Percentiles rank a stretch among this genome's conserved stretches.
Evolutionary conservation across 352 stramenopile species (phyloP).

Genomic region (Pythium oligandrum): DNA sequence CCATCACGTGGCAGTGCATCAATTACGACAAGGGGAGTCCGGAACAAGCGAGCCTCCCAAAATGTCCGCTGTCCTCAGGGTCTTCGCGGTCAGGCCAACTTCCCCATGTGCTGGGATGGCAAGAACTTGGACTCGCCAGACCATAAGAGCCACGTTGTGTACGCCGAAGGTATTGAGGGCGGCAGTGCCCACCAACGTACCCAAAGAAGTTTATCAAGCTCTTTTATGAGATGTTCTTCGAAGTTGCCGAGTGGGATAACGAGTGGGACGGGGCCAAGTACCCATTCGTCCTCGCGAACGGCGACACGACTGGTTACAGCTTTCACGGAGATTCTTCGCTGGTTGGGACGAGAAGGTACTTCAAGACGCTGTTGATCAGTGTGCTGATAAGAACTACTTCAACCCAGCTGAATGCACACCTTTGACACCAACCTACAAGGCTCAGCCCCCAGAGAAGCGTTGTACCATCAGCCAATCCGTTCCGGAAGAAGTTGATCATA

Average conservation of each 20-base stretch:
- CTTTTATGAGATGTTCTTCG: constrained; percentile 55
- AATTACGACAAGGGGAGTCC: constrained; percentile 35
- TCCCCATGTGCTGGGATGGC: constrained; percentile 52
- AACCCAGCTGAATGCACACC: constrained; percentile 39
- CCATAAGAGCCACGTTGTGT: constrained; percentile 50
- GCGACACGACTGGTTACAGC: constrained; percentile 36
- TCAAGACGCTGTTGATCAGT: constrained; percentile 38
- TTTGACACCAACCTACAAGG: constrained; percentile 29
- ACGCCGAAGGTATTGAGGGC: constrained; percentile 39
- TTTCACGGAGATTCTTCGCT: constrained; percentile 54
- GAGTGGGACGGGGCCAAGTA: constrained; percentile 42
- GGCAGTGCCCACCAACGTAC: constrained; percentile 27
- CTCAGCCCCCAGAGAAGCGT: constrained; percentile 20
- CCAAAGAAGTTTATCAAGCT: constrained; percentile 56
- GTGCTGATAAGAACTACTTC: constrained; percentile 44
- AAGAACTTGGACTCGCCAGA: constrained; percentile 38
- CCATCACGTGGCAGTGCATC: constrained; percentile 43
- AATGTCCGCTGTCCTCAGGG: constrained; percentile 39
- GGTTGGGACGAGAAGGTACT: constrained; percentile 41
- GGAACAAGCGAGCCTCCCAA: constrained; percentile 38
- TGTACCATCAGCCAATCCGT: constrained; percentile 18
- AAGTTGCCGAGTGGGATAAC: constrained; percentile 36
- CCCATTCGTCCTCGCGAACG: constrained; percentile 45
- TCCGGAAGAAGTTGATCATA: too few species aligned
- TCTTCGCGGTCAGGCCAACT: constrained; percentile 45